Base-by-base conservation (phyloP, 1,139 yeast genomes). In the Scheffersomyces cryptocercus region DNA sequence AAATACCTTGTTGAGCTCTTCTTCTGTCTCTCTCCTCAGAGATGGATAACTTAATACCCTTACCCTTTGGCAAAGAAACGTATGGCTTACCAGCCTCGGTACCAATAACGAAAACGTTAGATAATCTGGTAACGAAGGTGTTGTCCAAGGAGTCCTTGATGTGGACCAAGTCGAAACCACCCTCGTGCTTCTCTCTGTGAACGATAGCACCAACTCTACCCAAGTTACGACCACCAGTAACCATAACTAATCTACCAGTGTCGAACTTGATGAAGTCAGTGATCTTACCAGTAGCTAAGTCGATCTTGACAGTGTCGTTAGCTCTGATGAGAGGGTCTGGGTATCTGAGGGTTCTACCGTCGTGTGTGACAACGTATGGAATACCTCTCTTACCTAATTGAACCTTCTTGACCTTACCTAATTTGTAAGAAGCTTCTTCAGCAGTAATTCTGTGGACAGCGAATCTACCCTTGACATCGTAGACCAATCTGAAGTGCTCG, bases 11-110 rank as follows among this genome's bases (percentile, higher is more conserved):
- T 75, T 83, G 86, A 68, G 89, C 86, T 84, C 95, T 85, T 82
- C 88, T 85, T 85, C 96, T 87, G 91, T 93, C 99, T 83, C 99
- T 91, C 85, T 93, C 99, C 82, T 93, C 99, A 70, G 98, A 82
- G 74, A 91, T 90, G 67, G 96, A 77, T 73, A 93, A 86, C 84
- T 91, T 93, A 77, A 93, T 88, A 88, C 99, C 99, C 86, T 93
- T 93, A 82, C 98, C 98, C 91, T 90, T 93, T 84, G 99, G 99
- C 77, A 93, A 84, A 55, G 97, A 89, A 73, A 93, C 85, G 84
- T 84, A 83, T 70, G 98, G 97, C 82, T 90, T 91, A 77, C 91
- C 88, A 69, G 95, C 95, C 81, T 91, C 97, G 39, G 59, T 56
- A 81, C 98, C 98, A 70, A 93, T 86, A 69, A 91, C 87, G 79